phyloP scores from a whole-genome alignment of 129 eudicot genomes.

The Flaveria trinervia region DNA sequence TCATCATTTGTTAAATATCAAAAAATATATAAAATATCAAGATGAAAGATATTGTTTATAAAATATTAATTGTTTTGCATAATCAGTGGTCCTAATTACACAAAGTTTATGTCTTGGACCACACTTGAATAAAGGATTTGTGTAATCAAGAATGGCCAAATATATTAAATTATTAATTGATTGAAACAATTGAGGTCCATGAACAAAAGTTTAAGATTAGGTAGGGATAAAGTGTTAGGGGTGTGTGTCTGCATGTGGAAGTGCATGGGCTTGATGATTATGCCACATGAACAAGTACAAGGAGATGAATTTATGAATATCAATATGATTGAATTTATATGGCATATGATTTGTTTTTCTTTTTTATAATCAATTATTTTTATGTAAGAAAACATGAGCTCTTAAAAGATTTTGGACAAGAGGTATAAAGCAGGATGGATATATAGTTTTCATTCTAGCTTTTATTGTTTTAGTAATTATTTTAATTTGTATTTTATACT shows the following conservation, averaged over 20 bases:
- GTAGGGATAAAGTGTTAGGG: constrained; percentile 42
- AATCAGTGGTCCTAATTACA: constrained; percentile 40
- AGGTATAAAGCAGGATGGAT: constrained; percentile 2
- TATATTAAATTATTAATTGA: constrained; percentile 25
- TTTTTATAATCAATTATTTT: constrained; percentile 7
- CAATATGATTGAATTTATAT: constrained; percentile 5
- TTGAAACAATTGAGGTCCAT: constrained; percentile 37
- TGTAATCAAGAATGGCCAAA: constrained; percentile 34
- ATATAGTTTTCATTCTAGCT: not conserved
- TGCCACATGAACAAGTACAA: constrained; percentile 34
- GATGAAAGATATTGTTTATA: constrained; percentile 5
- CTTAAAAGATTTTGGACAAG: constrained; percentile 1
- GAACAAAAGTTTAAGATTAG: constrained; percentile 43
- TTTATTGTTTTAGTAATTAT: not conserved
- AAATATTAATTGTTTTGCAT: constrained; percentile 19
- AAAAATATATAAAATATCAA: not conserved
- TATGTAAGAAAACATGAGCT: not conserved
- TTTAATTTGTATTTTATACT: not conserved
- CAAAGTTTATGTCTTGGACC: constrained; percentile 43
- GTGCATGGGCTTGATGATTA: constrained; percentile 44
- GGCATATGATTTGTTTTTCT: constrained; percentile 14
- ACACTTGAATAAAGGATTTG: constrained; percentile 39
- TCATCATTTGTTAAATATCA: not conserved
- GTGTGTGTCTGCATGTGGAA: constrained; percentile 42
- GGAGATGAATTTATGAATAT: constrained; percentile 24